Evolutionary conservation across 192 early-diverging fungal genomes (phyloP).

Genomic region (Coemansia pectinata): DNA sequence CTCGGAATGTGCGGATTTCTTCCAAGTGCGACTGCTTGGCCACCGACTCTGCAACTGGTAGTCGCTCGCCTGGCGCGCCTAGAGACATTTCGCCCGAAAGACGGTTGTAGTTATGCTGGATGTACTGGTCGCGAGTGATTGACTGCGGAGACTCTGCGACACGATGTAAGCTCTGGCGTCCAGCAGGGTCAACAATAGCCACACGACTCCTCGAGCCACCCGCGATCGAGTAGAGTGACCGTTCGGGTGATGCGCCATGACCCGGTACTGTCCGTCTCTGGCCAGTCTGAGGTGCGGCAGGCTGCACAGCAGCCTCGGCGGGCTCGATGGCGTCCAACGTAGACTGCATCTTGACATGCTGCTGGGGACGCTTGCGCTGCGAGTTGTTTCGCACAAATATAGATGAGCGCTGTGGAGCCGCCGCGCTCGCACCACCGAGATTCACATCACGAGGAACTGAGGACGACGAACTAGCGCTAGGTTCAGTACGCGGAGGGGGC

Average conservation of each 20-base stretch:
- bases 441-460: conserved; percentile 33
- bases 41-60: conserved; percentile 37
- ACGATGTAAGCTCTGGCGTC: conserved; percentile 1
- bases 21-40: conserved; percentile 44
- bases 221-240: background rate
- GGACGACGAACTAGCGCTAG: conserved; percentile 13
- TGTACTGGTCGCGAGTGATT: conserved; percentile 10
- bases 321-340: background rate
- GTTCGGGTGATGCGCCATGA: background rate
- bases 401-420: conserved; percentile 22
- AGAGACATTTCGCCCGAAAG: background rate
- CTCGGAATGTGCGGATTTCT: conserved; percentile 38
- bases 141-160: conserved; percentile 35
- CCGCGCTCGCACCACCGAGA: conserved; percentile 1
- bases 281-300: background rate
- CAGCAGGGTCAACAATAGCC: background rate
- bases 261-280: background rate
- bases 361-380: conserved; percentile 25
- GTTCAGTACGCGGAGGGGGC: conserved; percentile 20
- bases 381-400: conserved; percentile 23
- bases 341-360: conserved; percentile 8
- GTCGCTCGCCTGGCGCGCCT: background rate
- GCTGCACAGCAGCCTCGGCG: background rate
- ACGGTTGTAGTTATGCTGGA: conserved; percentile 5
- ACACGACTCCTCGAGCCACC: conserved; percentile 1